Conservation (phyloP, 2,329 filamentous ascomycete genomes). For the Curvularia lunata region DNA sequence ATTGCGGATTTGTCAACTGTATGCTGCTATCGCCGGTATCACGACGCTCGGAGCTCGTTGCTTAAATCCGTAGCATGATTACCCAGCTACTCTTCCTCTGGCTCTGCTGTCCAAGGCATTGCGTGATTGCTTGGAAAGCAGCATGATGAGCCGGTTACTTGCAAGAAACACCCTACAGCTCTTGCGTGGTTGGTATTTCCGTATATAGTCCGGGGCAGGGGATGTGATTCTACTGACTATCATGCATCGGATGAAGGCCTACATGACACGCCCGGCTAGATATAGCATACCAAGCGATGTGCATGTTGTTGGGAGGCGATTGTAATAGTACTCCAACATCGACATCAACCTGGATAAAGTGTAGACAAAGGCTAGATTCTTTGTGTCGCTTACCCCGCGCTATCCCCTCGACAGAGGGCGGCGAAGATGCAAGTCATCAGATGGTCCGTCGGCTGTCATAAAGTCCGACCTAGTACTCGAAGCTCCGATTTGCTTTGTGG, state of each 20-base stretch:
- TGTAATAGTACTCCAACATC: not conserved
- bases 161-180: not conserved
- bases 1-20: not conserved
- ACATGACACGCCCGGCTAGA: too few relatives aligned
- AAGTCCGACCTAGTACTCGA: slow-evolving; percentile 5
- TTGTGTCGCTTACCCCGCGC: slow-evolving; percentile 26
- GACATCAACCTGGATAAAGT: not conserved
- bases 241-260: not conserved
- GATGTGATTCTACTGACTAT: slow-evolving; percentile 14
- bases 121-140: slow-evolving; percentile 6
- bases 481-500: slow-evolving; percentile 8
- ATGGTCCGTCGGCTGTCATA: slow-evolving; percentile 16
- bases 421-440: slow-evolving; percentile 17
- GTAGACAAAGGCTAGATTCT: slow-evolving; percentile 25
- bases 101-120: not conserved
- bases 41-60: not conserved
- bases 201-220: not conserved
- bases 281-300: too few relatives aligned
- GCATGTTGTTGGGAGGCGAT: not conserved
- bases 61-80: slow-evolving; percentile 2
- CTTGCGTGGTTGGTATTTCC: slow-evolving; percentile 8
- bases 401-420: slow-evolving; percentile 13
- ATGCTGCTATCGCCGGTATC: not conserved
- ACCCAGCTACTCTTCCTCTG: not conserved
- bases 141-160: not conserved